Percentiles rank a stretch among this genome's conserved stretches.
Conservation (phyloP, 2,329 filamentous ascomycete species). For the Dryadomyces quercivorus region DNA sequence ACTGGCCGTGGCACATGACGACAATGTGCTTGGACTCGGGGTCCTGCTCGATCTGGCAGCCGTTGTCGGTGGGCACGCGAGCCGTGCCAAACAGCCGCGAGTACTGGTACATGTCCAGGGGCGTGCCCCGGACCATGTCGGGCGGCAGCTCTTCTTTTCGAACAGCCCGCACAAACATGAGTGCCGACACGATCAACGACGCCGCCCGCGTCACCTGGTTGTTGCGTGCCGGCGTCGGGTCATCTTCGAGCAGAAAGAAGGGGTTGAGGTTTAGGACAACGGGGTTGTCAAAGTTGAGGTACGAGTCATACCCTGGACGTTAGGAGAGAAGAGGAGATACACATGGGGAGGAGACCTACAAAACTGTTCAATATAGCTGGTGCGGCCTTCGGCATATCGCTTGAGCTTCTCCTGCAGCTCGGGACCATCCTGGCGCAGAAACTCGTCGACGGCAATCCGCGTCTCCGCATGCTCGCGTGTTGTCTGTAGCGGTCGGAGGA, state of each 20-base stretch:
- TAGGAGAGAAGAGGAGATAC: background rate
- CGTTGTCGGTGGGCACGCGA: conserved; percentile 83
- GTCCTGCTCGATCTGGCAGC: conserved; percentile 92
- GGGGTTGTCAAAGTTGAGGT: conserved; percentile 93
- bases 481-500: conserved; percentile 70
- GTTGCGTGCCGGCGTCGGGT: conserved; percentile 89
- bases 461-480: conserved; percentile 75
- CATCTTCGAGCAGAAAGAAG: conserved; percentile 94
- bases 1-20: conserved; percentile 86
- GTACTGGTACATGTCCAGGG: conserved; percentile 97
- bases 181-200: conserved; percentile 77
- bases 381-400: conserved; percentile 78
- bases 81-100: conserved; percentile 91
- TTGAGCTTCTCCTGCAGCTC: conserved; percentile 80
- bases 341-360: conserved; percentile 46
- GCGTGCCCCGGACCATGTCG: conserved; percentile 70
- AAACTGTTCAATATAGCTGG: conserved; percentile 97
- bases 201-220: conserved; percentile 93
- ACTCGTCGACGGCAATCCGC: conserved; percentile 67
- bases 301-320: conserved; percentile 87
- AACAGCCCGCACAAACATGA: conserved; percentile 88
- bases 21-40: conserved; percentile 87
- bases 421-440: conserved; percentile 68
- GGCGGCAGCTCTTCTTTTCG: conserved; percentile 85
- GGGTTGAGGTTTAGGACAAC: conserved; percentile 96